phyloP scores from a whole-genome alignment of 768 basidiomycete genomes.

The Lactarius pseudohatsudake region DNA sequence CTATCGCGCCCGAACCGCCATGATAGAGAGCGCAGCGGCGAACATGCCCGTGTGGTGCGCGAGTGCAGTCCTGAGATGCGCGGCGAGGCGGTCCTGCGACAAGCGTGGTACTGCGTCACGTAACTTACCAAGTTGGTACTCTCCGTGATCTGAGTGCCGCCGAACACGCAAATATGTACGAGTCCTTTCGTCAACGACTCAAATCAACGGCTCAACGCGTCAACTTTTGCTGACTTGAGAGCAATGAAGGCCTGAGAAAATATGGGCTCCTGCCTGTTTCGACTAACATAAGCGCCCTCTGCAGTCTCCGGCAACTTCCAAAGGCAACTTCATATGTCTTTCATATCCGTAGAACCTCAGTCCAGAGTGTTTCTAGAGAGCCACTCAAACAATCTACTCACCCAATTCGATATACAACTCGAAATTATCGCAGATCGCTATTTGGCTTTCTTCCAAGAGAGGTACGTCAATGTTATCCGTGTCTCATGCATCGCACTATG shows the following conservation, averaged over 20 bases:
- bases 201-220: background rate
- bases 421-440: background rate
- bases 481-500: background rate
- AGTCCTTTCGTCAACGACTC: no score
- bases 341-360: background rate
- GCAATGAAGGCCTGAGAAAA: background rate
- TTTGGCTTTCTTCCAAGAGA: conserved; percentile 1
- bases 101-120: no score
- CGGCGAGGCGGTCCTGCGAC: no score
- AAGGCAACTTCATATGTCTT: background rate
- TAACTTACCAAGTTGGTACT: no score
- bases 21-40: no score
- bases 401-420: background rate
- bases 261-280: background rate
- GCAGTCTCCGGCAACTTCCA: background rate
- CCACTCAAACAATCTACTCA: background rate
- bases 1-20: no score
- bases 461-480: background rate
- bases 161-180: no score
- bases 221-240: background rate
- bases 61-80: no score
- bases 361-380: background rate
- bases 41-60: no score
- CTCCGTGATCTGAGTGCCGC: no score
- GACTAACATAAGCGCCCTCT: background rate